Conservation (phyloP, 2,329 filamentous ascomycete species). For the Aspergillus ruber region DNA sequence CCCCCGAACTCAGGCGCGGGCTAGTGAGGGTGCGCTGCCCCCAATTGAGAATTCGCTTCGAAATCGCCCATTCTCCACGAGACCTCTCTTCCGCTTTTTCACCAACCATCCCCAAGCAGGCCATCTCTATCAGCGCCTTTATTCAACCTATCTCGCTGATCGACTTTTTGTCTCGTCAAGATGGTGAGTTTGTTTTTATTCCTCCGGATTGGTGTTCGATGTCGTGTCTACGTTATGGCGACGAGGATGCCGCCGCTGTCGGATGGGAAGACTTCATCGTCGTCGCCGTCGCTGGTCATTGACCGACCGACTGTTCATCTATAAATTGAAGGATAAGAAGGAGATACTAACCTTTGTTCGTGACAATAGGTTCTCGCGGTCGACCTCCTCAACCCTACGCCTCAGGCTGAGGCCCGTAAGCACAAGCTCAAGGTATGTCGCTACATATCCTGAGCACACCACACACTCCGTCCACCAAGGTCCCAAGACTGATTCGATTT, state of each 20-base stretch:
- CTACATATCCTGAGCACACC: slow-evolving; percentile 10
- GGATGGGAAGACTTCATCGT: background rate
- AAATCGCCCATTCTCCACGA: slow-evolving; percentile 18
- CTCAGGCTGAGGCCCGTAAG: slow-evolving; percentile 97
- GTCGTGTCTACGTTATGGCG: too few relatives aligned
- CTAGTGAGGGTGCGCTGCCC: slow-evolving; percentile 15
- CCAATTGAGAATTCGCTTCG: slow-evolving; percentile 27
- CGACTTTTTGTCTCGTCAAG: slow-evolving; percentile 36
- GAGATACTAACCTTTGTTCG: slow-evolving; percentile 14
- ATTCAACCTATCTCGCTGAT: slow-evolving; percentile 37
- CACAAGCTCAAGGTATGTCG: slow-evolving; percentile 99
- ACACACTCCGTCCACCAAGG: slow-evolving; percentile 3
- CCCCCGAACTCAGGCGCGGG: slow-evolving; percentile 18
- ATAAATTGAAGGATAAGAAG: slow-evolving; percentile 6
- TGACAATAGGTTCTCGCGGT: slow-evolving; percentile 87
- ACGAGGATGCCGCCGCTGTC: background rate
- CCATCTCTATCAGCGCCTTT: slow-evolving; percentile 36
- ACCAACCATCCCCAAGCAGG: slow-evolving; percentile 25
- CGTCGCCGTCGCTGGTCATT: slow-evolving; percentile 11
- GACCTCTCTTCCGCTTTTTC: slow-evolving; percentile 26
- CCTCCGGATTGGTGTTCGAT: slow-evolving; percentile 4
- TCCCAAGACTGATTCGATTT: slow-evolving; percentile 1
- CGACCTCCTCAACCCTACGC: slow-evolving; percentile 98
- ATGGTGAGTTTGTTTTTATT: slow-evolving; percentile 30
- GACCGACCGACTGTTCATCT: slow-evolving; percentile 4